These are phyloP conservation scores for Diaporthe helianthi DNA, from an alignment of 2,329 filamentous ascomycete species.

Conservation along the genomic window DNA sequence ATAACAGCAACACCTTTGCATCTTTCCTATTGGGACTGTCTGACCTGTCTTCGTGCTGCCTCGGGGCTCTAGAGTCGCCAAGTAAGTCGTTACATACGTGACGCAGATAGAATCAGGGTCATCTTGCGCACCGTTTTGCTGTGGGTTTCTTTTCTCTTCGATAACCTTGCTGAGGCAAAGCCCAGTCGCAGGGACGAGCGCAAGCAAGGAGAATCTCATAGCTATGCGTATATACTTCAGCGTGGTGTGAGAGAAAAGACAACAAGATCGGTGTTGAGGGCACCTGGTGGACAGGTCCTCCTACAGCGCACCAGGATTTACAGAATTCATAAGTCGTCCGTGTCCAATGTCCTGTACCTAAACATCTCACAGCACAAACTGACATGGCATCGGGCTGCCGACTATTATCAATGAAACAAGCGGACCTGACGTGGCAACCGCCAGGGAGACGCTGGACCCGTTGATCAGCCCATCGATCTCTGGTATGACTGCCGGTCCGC, in stretches of 20 bases:
- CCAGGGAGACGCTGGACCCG: not conserved
- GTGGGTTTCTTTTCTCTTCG: not conserved
- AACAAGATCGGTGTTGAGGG: not conserved
- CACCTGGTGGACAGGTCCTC: not conserved
- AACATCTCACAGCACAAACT: not conserved
- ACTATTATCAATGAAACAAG: not conserved
- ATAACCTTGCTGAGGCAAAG: constrained; percentile 4
- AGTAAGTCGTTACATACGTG: constrained; percentile 4
- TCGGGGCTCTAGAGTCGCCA: not conserved
- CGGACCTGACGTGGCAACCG: not conserved
- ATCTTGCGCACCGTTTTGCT: not conserved
- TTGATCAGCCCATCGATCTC: not conserved
- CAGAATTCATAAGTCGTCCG: constrained; percentile 8
- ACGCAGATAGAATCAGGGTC: not conserved
- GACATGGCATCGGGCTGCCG: not conserved
- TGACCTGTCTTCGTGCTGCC: not conserved
- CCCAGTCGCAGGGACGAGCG: constrained; percentile 4
- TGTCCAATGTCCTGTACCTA: not conserved
- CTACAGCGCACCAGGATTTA: not conserved
- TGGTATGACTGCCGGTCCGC: not conserved
- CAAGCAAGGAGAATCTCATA: constrained; percentile 13
- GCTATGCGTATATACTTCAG: not conserved
- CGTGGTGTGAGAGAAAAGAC: not conserved
- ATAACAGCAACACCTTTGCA: not conserved
- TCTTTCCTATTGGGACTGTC: not conserved